Conservation (phyloP, 163 green algal species). For the Scenedesmus sp. region DNA sequence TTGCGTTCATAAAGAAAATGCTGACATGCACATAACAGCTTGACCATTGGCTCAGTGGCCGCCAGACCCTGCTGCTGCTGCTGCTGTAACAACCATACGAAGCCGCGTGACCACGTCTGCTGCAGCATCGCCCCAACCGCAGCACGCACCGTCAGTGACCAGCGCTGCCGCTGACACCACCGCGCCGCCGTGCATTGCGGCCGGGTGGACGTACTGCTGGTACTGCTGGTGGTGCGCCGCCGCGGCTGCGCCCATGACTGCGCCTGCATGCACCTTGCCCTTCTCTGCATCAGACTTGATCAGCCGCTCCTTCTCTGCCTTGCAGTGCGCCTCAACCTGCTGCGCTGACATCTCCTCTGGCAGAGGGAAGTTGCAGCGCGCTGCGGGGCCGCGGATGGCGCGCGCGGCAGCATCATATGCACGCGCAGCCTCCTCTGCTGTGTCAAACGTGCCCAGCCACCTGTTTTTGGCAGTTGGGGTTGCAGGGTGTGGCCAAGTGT, state of each 20-base stretch:
- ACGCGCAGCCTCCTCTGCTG: constrained; percentile 92
- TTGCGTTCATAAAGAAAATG: too few relatives aligned
- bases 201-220: constrained; percentile 10
- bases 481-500: neutral
- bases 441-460: constrained; percentile 98
- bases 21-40: neutral
- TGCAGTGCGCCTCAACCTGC: constrained; percentile 38
- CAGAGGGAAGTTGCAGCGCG: constrained; percentile 94
- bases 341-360: constrained; percentile 61
- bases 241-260: constrained; percentile 23
- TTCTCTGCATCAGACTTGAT: constrained; percentile 34
- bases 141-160: constrained; percentile 36
- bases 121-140: too few relatives aligned
- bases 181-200: constrained; percentile 10
- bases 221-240: neutral
- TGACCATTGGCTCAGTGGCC: neutral
- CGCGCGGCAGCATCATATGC: constrained; percentile 93
- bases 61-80: neutral
- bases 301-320: constrained; percentile 44
- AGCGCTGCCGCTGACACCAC: constrained; percentile 43
- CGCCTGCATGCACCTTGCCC: constrained; percentile 44
- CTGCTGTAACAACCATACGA: neutral
- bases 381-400: constrained; percentile 84
- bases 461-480: constrained; percentile 52
- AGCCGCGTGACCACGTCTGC: too few relatives aligned